Conservation (phyloP, 805 yeast genomes). For the Wickerhamomyces tratensis region DNA sequence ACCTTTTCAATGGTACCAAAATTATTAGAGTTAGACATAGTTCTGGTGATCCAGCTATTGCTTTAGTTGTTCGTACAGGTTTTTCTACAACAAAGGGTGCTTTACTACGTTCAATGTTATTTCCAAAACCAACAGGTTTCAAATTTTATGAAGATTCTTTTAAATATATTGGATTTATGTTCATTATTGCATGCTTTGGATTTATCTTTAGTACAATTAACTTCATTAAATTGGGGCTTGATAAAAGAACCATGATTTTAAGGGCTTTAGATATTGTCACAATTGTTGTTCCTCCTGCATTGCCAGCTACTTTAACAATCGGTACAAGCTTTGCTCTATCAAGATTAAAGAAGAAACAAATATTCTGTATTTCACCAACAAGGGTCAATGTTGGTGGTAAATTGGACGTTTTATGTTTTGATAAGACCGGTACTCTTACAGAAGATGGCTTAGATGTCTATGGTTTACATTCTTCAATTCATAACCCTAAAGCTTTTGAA, state of each 20-base stretch:
- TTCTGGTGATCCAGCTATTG: slow-evolving; percentile 52
- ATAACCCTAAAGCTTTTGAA: slow-evolving; percentile 3
- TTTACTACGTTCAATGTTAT: slow-evolving; percentile 86
- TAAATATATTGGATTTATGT: slow-evolving; percentile 93
- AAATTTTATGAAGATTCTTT: slow-evolving; percentile 92
- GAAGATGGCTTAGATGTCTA: slow-evolving; percentile 93
- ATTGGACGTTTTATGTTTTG: slow-evolving; percentile 83
- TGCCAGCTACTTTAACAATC: slow-evolving; percentile 94
- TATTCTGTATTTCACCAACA: slow-evolving; percentile 91
- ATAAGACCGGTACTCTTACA: slow-evolving; percentile 95
- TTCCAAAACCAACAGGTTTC: slow-evolving; percentile 91
- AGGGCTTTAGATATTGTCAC: slow-evolving; percentile 93
- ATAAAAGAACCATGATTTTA: slow-evolving; percentile 58
- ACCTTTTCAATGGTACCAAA: slow-evolving; percentile 82
- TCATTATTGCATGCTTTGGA: slow-evolving; percentile 74
- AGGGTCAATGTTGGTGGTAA: slow-evolving; percentile 96
- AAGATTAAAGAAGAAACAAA: slow-evolving; percentile 55
- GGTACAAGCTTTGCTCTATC: slow-evolving; percentile 90
- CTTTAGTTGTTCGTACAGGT: slow-evolving; percentile 83
- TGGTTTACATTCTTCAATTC: slow-evolving; percentile 38
- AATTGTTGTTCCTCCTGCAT: slow-evolving; percentile 96
- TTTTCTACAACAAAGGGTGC: slow-evolving; percentile 95
- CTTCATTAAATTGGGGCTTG: slow-evolving; percentile 69
- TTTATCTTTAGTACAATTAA: slow-evolving; percentile 76
- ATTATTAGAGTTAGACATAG: slow-evolving; percentile 74